These are phyloP conservation scores for Rhynchosporium agropyri DNA, from an alignment of 2,329 filamentous ascomycete genomes.

Conservation along the genomic window DNA sequence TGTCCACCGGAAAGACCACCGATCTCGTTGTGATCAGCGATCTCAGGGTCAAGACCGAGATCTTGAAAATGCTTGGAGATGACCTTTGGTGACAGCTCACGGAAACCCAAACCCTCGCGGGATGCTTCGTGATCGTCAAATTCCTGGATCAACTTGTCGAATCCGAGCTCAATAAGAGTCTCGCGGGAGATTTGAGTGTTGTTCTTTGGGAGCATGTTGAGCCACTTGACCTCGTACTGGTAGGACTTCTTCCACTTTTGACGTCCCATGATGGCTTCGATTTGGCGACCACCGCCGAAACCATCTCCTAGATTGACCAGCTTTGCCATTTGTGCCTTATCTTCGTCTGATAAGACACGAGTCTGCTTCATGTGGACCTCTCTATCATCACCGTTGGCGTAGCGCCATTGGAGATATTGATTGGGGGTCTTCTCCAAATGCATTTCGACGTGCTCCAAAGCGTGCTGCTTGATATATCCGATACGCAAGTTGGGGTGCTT, in stretches of 20 bases:
- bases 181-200: conserved; percentile 94
- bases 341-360: conserved; percentile 80
- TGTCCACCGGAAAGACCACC: conserved; percentile 94
- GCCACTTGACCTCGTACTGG: conserved; percentile 98
- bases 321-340: conserved; percentile 90
- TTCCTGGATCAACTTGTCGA: conserved; percentile 92
- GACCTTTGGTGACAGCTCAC: conserved; percentile 86
- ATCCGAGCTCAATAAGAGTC: conserved; percentile 82
- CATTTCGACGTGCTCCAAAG: conserved; percentile 98
- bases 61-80: conserved; percentile 99
- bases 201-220: conserved; percentile 82
- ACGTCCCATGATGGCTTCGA: conserved; percentile 90
- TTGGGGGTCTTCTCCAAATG: conserved; percentile 99
- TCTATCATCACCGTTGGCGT: conserved; percentile 93
- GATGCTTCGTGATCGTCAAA: conserved; percentile 99
- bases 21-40: conserved; percentile 98
- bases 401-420: conserved; percentile 98
- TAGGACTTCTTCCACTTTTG: conserved; percentile 99
- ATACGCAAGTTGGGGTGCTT: conserved; percentile 99
- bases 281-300: conserved; percentile 66
- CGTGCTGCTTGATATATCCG: conserved; percentile 99
- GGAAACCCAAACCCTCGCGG: conserved; percentile 96
- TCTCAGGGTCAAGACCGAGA: conserved; percentile 92
- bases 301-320: conserved; percentile 83
- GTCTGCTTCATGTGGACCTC: conserved; percentile 98